Conservation (phyloP, 305 asterid genomes). For the Fraxinus sp. region DNA sequence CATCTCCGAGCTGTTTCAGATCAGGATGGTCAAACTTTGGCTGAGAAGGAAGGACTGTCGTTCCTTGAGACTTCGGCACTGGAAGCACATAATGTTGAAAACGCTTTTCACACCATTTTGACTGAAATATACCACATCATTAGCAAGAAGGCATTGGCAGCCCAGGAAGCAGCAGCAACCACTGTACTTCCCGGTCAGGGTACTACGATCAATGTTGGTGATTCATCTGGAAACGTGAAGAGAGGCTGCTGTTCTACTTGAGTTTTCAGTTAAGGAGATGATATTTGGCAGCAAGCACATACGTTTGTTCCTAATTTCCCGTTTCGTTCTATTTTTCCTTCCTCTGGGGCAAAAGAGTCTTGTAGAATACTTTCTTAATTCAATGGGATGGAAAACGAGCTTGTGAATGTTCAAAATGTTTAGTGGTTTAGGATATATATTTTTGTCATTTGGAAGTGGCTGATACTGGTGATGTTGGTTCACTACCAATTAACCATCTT, state of each 20-base stretch:
- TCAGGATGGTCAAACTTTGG: constrained; percentile 17
- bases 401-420: background rate
- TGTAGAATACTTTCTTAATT: background rate
- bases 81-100: constrained; percentile 21
- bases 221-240: constrained; percentile 19
- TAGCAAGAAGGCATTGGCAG: constrained; percentile 25
- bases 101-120: constrained; percentile 19
- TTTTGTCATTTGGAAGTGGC: background rate
- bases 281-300: background rate
- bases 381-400: background rate
- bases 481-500: background rate
- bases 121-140: constrained; percentile 15
- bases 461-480: background rate
- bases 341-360: background rate
- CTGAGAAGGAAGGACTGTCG: constrained; percentile 22
- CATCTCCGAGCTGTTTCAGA: constrained; percentile 18
- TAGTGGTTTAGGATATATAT: background rate
- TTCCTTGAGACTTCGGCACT: constrained; percentile 22
- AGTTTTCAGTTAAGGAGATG: background rate
- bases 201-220: constrained; percentile 22
- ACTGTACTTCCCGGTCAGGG: constrained; percentile 26
- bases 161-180: constrained; percentile 17
- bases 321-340: background rate
- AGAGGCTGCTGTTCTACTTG: constrained; percentile 28
- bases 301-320: background rate